Percentiles rank a stretch among this genome's conserved stretches.
phyloP scores from a whole-genome alignment of 2,329 filamentous ascomycete genomes.

The Ceratocystis alfenasii region DNA sequence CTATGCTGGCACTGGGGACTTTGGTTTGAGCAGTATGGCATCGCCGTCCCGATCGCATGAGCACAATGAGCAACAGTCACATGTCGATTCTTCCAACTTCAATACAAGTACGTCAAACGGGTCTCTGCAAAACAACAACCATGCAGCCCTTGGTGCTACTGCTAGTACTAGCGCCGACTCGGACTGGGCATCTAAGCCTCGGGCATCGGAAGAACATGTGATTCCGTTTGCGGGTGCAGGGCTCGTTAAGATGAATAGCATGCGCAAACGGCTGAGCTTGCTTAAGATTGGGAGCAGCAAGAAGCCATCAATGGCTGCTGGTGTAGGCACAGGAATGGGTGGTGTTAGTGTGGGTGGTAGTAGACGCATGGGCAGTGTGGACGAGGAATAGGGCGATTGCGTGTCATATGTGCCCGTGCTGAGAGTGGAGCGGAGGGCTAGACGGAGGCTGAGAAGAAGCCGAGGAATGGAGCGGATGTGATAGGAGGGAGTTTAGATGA shows the following conservation, averaged over 20 bases:
- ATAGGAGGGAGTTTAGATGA: background rate
- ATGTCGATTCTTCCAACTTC: conserved; percentile 1
- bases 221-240: conserved; percentile 26
- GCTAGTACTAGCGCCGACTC: conserved; percentile 26
- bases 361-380: conserved; percentile 40
- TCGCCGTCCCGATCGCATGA: conserved; percentile 6
- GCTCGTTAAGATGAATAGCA: conserved; percentile 44
- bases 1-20: conserved; percentile 11
- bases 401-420: background rate
- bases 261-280: conserved; percentile 68
- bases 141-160: conserved; percentile 21
- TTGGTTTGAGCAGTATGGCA: conserved; percentile 11
- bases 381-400: conserved; percentile 38
- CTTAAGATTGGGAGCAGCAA: conserved; percentile 60
- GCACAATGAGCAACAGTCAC: conserved; percentile 4
- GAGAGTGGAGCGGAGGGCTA: background rate
- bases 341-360: background rate
- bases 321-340: background rate
- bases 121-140: background rate
- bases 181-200: conserved; percentile 26
- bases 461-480: background rate
- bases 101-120: background rate
- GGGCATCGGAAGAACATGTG: conserved; percentile 12
- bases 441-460: background rate
- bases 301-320: conserved; percentile 41